Conservation (phyloP, 2,329 filamentous ascomycete genomes). For the Ophiostoma sp. region DNA sequence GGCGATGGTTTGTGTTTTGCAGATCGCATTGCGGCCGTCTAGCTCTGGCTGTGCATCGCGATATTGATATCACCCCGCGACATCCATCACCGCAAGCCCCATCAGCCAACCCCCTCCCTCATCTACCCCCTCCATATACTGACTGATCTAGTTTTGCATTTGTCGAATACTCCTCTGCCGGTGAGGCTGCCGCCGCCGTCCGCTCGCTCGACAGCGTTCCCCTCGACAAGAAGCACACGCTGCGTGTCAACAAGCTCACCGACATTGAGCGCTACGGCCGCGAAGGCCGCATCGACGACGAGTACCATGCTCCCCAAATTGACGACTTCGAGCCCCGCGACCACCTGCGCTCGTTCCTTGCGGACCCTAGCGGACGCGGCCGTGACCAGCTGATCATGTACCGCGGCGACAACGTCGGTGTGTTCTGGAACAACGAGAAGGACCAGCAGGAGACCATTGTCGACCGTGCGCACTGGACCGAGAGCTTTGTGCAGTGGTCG, state of each 20-base stretch:
- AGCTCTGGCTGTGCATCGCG: background rate
- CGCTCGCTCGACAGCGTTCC: constrained; percentile 80
- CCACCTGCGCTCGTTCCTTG: constrained; percentile 89
- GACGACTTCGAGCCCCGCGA: constrained; percentile 87
- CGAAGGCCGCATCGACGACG: constrained; percentile 88
- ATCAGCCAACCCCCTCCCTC: background rate
- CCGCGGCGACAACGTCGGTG: constrained; percentile 82
- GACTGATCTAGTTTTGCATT: constrained; percentile 73
- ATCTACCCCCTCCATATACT: background rate
- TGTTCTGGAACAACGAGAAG: constrained; percentile 98
- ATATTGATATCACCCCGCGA: constrained; percentile 1
- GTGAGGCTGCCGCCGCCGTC: constrained; percentile 82
- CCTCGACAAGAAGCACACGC: constrained; percentile 93
- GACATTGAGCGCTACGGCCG: constrained; percentile 95
- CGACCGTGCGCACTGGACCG: constrained; percentile 93
- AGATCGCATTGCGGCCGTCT: background rate
- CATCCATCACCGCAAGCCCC: background rate
- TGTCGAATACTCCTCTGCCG: constrained; percentile 87
- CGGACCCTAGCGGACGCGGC: constrained; percentile 70
- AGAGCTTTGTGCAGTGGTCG: constrained; percentile 97
- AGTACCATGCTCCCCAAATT: constrained; percentile 76
- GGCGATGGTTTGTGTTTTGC: background rate
- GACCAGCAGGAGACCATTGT: constrained; percentile 82
- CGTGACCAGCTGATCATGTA: constrained; percentile 96
- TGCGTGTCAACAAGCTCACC: constrained; percentile 95